Evolutionary conservation across 2,329 filamentous ascomycete genomes (phyloP), one percentile per base, ranked within the genome.

Genomic region (Diaporthe sp.): DNA sequence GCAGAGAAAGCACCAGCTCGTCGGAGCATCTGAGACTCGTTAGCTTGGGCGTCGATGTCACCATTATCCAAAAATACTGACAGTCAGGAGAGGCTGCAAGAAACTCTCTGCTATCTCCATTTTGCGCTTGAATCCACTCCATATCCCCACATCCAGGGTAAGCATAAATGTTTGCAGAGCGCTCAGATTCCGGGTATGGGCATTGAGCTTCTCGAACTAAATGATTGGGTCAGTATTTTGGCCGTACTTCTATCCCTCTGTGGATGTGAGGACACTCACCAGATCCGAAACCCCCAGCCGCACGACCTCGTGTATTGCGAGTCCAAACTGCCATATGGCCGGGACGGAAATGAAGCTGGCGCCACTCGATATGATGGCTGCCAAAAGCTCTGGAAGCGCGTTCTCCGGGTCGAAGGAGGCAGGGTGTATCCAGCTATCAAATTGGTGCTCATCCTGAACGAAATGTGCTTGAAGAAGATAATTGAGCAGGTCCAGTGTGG

Each of bases 41-140:
- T n/a, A 79, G 78, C 71, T 13, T 25, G 62, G 53, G 58, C n/a
- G 8, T 22, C 17, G 31, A 46, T 12, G 7, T 2, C 12, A n/a
- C 28, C 34, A 13, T 7, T 28, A 1, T 39, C 6, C 31, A 39
- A 31, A 15, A 19, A 31, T 15, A 74, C 73, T 60, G 53, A 85
- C 84, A 5, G 89, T 90, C 25, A 90, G 81, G 2, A 90, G 79
- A 3, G 88, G 87, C 77, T 90, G 88, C 53, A 87, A 83, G 78
- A 90, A 90, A 71, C 89, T 90, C 79, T 91, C 90, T 0, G 89
- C 86, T 46, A 91, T 87, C 78, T 92, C 90, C 82, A 90, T 91
- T 78, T 90, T 89, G 37, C 90, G 86, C 76, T 88, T 89, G 73
- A 90, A 89, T 5, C 90, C 90, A 77, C 88, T 90, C 90, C 90